Conservation (phyloP, 2,329 filamentous ascomycete species). For the Ophiognomonia clavigignenti-juglandacearum region DNA sequence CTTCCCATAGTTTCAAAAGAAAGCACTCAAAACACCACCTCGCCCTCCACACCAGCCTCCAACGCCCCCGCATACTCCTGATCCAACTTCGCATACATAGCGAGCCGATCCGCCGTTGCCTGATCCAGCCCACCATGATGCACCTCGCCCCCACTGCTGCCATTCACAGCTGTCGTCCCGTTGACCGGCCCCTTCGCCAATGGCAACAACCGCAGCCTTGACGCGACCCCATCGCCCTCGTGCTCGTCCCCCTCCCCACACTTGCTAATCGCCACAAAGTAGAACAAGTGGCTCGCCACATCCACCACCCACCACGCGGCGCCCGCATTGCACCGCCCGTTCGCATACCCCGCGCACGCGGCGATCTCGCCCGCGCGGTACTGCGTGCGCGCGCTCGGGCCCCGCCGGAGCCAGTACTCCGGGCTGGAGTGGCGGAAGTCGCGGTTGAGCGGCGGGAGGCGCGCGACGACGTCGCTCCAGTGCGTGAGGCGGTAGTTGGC, state of each 20-base stretch:
- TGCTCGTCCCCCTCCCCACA: neutral
- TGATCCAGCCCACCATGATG: neutral
- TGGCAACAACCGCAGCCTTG: neutral
- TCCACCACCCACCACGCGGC: slow-evolving; percentile 9
- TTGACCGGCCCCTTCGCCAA: slow-evolving; percentile 1
- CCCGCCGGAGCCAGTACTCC: slow-evolving; percentile 58
- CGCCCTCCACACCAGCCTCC: neutral
- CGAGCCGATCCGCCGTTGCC: neutral
- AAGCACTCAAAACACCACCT: slow-evolving; percentile 4
- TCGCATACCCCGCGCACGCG: slow-evolving; percentile 4
- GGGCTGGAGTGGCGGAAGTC: slow-evolving; percentile 62
- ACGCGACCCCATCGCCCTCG: too few relatives aligned
- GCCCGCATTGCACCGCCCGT: slow-evolving; percentile 1
- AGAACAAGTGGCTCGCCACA: slow-evolving; percentile 4
- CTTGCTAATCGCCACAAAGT: slow-evolving; percentile 5
- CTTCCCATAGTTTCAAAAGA: too few relatives aligned
- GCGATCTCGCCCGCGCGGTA: slow-evolving; percentile 6
- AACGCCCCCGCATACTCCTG: slow-evolving; percentile 8
- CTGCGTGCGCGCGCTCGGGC: neutral
- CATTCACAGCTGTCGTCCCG: slow-evolving; percentile 4
- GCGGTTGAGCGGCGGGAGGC: slow-evolving; percentile 56
- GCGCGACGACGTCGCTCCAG: slow-evolving; percentile 60
- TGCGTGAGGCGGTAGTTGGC: slow-evolving; percentile 61
- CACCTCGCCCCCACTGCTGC: too few relatives aligned
- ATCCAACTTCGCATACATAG: slow-evolving; percentile 10